Base-by-base conservation (phyloP, 1,139 yeast species). In the Kodamaea ohmeri region DNA sequence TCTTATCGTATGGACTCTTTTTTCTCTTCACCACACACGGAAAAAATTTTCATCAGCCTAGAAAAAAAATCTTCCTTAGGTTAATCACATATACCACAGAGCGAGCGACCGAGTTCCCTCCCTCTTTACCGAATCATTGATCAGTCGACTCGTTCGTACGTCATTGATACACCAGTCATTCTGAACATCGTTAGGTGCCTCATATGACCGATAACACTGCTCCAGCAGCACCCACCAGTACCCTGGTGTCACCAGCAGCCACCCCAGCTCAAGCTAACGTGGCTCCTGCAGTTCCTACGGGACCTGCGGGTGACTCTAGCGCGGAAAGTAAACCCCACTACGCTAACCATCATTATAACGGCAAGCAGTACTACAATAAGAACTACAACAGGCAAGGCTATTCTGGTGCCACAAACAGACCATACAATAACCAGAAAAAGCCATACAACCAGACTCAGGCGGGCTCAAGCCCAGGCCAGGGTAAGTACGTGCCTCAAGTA, bases 161-260 rank as follows among this genome's bases (percentile, higher is more conserved):
- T 37, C 37, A 37, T 38, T 38, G 41, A 34, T 34, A 28, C 20
- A 24, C 32, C 31, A 24, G 32, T 29, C 32, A 29, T 29, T 11
- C 31, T 4, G 29, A 25, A 19, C 35, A 28, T 20, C 27, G 9
- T 19, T 20, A 19, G 35, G 34, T 34, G 28, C 31, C 17, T 32
- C 34, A 40, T 31, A 44, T 39, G 43, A 35, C 46, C 38, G 50
- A 45, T 33, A 44, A 36, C 32, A 25, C 43, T 16, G 38, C 43
- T 16, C 34, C 46, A n/a, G 33, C 42, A 35, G 32, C 36, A 11
- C 37, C 40, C 17, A 40, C 35, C 37, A 41, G 38, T 44, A 35
- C 43, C n/a, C 30, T 12, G 30, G 30, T 20, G 30, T 27, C 30
- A 21, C 40, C 40, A 37, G 40, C 15, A 27, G 27, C 34, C 15